Evolutionary conservation across 2,329 filamentous ascomycete species (phyloP).

Genomic region (Graphiopsis chlorocephala): DNA sequence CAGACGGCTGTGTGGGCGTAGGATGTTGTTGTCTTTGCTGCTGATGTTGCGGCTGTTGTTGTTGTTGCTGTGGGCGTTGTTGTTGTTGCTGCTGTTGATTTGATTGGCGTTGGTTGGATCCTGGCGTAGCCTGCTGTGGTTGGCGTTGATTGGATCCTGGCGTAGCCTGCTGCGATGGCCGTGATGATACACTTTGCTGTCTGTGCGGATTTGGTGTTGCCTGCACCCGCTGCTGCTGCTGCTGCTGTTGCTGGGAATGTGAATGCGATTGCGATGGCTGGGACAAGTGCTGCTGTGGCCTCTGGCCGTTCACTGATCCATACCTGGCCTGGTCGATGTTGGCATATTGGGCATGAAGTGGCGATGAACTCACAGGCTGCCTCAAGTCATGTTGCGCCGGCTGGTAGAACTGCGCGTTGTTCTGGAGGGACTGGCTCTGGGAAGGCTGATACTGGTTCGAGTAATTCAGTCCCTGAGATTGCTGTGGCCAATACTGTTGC

Average conservation of each 20-base stretch:
- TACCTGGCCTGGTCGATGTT: not conserved
- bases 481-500: conserved; percentile 2
- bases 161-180: not conserved
- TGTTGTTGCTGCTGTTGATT: not conserved
- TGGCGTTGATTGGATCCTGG: not conserved
- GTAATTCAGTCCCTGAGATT: not conserved
- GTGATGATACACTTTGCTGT: not conserved
- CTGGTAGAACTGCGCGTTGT: not conserved
- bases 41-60: not conserved
- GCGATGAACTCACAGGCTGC: not conserved
- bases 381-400: not conserved
- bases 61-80: not conserved
- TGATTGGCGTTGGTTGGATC: not conserved
- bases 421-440: not conserved
- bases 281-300: not conserved
- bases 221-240: not conserved
- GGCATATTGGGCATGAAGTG: not conserved
- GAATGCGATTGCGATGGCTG: not conserved
- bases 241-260: not conserved
- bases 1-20: not conserved
- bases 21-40: not conserved
- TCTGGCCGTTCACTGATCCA: not conserved
- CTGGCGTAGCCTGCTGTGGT: not conserved
- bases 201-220: not conserved
- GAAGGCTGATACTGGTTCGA: not conserved